Evolutionary conservation across 83 land plant species (phyloP).

Genomic region (Larix sibirica): DNA sequence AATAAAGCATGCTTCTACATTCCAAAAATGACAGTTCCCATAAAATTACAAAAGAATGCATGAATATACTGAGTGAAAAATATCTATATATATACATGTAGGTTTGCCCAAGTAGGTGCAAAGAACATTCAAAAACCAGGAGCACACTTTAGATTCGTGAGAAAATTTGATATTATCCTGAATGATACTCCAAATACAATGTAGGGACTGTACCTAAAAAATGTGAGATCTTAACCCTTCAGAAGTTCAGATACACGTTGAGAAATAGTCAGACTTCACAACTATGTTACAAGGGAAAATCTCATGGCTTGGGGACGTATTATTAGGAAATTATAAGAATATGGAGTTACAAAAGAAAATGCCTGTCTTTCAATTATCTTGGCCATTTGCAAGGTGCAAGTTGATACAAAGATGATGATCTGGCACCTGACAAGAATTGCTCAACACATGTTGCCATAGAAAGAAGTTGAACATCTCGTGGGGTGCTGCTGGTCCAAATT

Average conservation of each 20-base stretch:
- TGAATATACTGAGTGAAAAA: neutral
- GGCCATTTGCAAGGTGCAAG: conserved; percentile 1
- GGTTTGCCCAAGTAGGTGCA: neutral
- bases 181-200: conserved; percentile 5
- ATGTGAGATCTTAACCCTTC: conserved; percentile 4
- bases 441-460: neutral
- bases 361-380: neutral
- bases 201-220: neutral
- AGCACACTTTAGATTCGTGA: neutral
- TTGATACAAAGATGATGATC: conserved; percentile 5
- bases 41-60: conserved; percentile 1
- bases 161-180: conserved; percentile 8
- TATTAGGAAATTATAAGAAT: conserved; percentile 11
- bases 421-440: neutral
- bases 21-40: neutral
- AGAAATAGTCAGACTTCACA: conserved; percentile 5
- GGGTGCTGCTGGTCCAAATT: neutral
- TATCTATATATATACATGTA: neutral
- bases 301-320: neutral
- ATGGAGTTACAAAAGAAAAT: neutral
- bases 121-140: neutral
- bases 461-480: neutral
- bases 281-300: conserved; percentile 13
- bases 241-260: neutral
- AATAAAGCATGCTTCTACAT: neutral